Base-by-base conservation (phyloP, 2,329 filamentous ascomycete genomes). In the Rutstroemia sydowiana region DNA sequence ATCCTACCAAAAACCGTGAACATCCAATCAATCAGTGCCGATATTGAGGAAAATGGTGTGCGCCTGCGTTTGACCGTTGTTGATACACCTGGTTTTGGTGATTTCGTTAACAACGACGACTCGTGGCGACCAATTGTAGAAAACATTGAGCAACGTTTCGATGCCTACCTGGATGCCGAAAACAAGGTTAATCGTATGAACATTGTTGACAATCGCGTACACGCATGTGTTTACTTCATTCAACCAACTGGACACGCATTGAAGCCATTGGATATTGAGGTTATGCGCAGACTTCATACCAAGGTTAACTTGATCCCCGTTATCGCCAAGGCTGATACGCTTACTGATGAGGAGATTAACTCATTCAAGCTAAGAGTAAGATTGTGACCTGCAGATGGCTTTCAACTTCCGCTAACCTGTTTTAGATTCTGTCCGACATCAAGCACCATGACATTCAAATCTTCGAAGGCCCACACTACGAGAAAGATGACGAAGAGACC, bases 171-270 rank as follows among this genome's bases (percentile, higher is more conserved):
- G 55, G 93, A 98, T 73, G 92, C 93, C 42, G 93, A 98, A 81
- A 98, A 98, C 84, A 98, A 97, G 82, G 90, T 98, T 71, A 98
- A 98, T 79, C 89, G 93, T 66, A 95, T 96, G 85, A 98, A 98
- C 81, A 97, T 97, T 71, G 87, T 98, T 58, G 93, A 98, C 76
- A 98, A 97, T 80, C 88, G 93, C 65, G 95, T 98, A 59, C 93
- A 98, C 67, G 93, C 93, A 52, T 97, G 95, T 66, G 93, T 98
- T 58, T 98, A 96, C 82, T 98, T 98, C 78, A 96, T 98, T 66
- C 92, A 98, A 76, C 93, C 93, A 61, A 98, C 93, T 30, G 93
- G 93, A 56, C 93, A 98, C 78, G 95, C 93, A 31, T 78, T 98
- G 67, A 98, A 98, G 84, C 93, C 93, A 58, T 79, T 98, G 60